Base-by-base conservation (phyloP, 2,329 filamentous ascomycete species). In the Penicillium digitatum region DNA sequence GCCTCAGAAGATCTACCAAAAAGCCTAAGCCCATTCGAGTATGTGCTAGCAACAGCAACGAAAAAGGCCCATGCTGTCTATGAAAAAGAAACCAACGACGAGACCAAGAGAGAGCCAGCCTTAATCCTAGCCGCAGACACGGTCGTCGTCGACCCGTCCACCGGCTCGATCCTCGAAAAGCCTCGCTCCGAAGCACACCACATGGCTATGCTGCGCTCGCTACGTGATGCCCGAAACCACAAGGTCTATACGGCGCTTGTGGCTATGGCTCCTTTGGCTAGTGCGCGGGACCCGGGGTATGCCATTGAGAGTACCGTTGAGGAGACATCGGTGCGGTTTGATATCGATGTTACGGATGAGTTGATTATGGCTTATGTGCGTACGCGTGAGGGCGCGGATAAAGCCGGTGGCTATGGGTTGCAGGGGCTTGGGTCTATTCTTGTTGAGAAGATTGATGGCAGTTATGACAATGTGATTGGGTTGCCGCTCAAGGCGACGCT, bases 321-420 rank as follows among this genome's bases (percentile, higher is more conserved):
- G 77, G 92, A 96, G 79, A 97, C 93, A 42, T 83, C 81, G 58
- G 94, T 99, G n/a, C 84, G 82, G 69, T 99, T 99, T 74, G 90
- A 91, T 69, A 74, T 79, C 55, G 82, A 82, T 40, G 79, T 87
- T 5, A 84, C 85, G 14, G 93, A 99, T 75, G 91, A 95, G 56
- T 82, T 96, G 62, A 86, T 97, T 56, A 78, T 90, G 64, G 83
- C 82, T 50, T 82, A 82, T 71, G 79, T 82, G 48, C 68, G 70
- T 56, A 96, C 93, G 22, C 81, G 93, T 52, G 94, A 99, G 78
- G 94, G 94, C 2, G 91, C 85, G 11, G 94, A 97, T 74, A 99
- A 97, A 79, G 94, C 94, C 0, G 94, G 94, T 2, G 94, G 94
- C 0, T 99, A 99, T 73, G 94, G 90, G 1, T 83, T 99, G 50